phyloP scores from a whole-genome alignment of 345 rosid genomes.

The Tarenaya hassleriana region DNA sequence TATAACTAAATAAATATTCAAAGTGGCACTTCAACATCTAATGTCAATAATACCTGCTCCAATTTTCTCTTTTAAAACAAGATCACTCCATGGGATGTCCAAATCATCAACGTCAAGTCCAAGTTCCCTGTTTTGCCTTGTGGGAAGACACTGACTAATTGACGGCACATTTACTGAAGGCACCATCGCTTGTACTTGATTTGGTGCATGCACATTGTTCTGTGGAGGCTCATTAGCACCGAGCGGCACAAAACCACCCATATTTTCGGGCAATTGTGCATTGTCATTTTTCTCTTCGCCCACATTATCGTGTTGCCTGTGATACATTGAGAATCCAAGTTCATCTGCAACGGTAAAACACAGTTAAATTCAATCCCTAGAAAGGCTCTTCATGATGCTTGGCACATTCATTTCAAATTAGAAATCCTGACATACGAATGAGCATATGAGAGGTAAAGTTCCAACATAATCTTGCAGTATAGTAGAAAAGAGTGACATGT shows the following conservation, averaged over 20 bases:
- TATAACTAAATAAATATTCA: too few species aligned
- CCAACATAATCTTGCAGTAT: too few species aligned
- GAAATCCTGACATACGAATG: too few species aligned
- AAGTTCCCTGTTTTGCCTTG: slow-evolving; percentile 45
- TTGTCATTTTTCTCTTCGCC: slow-evolving; percentile 43
- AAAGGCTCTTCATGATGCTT: too few species aligned
- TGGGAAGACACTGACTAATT: slow-evolving; percentile 33
- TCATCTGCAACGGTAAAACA: slow-evolving; percentile 41
- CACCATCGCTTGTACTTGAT: slow-evolving; percentile 35
- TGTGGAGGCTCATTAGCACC: slow-evolving; percentile 36
- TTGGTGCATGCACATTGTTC: slow-evolving; percentile 35
- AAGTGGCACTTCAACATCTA: background rate
- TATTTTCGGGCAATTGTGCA: slow-evolving; percentile 36
- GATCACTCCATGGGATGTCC: slow-evolving; percentile 90
- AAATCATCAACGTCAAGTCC: slow-evolving; percentile 77
- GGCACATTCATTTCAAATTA: too few species aligned
- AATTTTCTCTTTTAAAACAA: slow-evolving; percentile 78
- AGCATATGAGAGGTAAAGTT: too few species aligned
- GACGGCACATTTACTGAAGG: slow-evolving; percentile 39
- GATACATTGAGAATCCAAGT: slow-evolving; percentile 45
- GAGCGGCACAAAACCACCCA: slow-evolving; percentile 35
- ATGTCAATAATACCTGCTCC: slow-evolving; percentile 78
- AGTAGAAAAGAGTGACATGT: too few species aligned
- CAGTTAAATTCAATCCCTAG: too few species aligned
- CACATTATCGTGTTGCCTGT: slow-evolving; percentile 38